Conservation (phyloP, 1,284 basidiomycete genomes). For the Lignosus rhinocerotis region DNA sequence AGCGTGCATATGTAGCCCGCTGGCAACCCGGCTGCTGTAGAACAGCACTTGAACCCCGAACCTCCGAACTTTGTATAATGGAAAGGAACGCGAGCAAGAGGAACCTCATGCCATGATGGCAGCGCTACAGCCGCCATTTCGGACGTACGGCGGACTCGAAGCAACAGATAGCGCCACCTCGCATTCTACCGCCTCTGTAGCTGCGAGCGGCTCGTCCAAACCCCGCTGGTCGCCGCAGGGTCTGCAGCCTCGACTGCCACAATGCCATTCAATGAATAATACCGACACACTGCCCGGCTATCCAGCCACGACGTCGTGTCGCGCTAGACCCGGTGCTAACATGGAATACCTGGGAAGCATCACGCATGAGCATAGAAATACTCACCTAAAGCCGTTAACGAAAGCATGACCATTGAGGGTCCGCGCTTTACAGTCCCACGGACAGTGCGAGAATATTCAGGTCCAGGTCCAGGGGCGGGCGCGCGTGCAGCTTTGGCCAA, state of each 20-base stretch:
- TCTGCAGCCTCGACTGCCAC: not conserved
- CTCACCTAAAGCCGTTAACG: slow-evolving; percentile 13
- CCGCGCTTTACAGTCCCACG: slow-evolving; percentile 3
- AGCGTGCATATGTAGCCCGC: slow-evolving; percentile 19
- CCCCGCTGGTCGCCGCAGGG: slow-evolving; percentile 4
- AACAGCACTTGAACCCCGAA: slow-evolving; percentile 10
- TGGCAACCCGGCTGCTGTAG: slow-evolving; percentile 11
- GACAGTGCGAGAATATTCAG: not conserved
- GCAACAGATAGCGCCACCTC: slow-evolving; percentile 10
- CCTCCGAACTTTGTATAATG: not conserved
- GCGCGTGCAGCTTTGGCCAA: slow-evolving; percentile 6
- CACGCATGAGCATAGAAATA: not conserved
- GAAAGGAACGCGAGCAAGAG: slow-evolving; percentile 15
- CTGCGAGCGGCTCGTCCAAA: slow-evolving; percentile 21
- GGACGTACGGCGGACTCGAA: slow-evolving; percentile 16
- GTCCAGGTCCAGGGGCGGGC: slow-evolving; percentile 3
- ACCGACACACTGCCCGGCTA: not conserved
- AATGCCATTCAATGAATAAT: not conserved
- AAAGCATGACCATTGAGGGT: not conserved
- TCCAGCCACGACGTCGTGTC: slow-evolving; percentile 2
- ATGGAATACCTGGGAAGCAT: not conserved
- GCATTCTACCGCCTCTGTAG: slow-evolving; percentile 19
- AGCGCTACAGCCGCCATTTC: slow-evolving; percentile 13
- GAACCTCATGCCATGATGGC: slow-evolving; percentile 11
- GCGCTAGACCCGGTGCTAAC: not conserved